Evolutionary conservation across 495 filamentous ascomycete genomes (phyloP).

Genomic region (Cudoniella acicularis): DNA sequence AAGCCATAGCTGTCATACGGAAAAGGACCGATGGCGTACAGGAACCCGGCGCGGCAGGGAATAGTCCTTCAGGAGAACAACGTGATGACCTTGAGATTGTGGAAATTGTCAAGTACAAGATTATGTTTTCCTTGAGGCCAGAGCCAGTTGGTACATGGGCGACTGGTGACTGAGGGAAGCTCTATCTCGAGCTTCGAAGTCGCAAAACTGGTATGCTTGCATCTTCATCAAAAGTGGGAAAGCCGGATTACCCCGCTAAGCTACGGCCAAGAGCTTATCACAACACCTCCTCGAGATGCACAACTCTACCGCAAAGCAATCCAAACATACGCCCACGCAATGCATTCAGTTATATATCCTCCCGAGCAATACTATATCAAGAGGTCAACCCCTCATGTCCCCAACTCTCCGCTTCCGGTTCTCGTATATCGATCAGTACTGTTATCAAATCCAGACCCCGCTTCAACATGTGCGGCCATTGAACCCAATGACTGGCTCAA

Average conservation of each 20-base stretch:
- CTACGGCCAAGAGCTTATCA: not conserved
- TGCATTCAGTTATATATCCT: constrained; percentile 1
- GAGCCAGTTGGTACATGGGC: constrained; percentile 65
- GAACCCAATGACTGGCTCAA: constrained; percentile 36
- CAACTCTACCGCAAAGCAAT: not conserved
- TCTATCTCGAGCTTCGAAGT: too few species aligned
- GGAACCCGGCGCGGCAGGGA: constrained; percentile 19
- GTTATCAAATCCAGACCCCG: constrained; percentile 19
- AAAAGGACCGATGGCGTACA: constrained; percentile 31
- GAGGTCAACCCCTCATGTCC: constrained; percentile 31
- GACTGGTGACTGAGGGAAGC: constrained; percentile 1
- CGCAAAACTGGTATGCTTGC: not conserved
- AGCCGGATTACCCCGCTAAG: not conserved
- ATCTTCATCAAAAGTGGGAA: not conserved
- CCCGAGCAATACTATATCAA: constrained; percentile 13
- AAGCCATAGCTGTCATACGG: constrained; percentile 73
- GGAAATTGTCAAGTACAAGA: constrained; percentile 84
- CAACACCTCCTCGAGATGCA: not conserved
- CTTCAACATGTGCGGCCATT: constrained; percentile 23
- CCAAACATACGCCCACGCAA: not conserved
- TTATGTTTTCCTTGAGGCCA: constrained; percentile 81
- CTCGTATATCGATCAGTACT: constrained; percentile 38
- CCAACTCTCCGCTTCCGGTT: constrained; percentile 36
- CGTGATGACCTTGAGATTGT: constrained; percentile 55
- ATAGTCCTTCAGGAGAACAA: constrained; percentile 20